Conservation (phyloP, 2,329 filamentous ascomycete genomes). For the Ophiostoma perfectum region DNA sequence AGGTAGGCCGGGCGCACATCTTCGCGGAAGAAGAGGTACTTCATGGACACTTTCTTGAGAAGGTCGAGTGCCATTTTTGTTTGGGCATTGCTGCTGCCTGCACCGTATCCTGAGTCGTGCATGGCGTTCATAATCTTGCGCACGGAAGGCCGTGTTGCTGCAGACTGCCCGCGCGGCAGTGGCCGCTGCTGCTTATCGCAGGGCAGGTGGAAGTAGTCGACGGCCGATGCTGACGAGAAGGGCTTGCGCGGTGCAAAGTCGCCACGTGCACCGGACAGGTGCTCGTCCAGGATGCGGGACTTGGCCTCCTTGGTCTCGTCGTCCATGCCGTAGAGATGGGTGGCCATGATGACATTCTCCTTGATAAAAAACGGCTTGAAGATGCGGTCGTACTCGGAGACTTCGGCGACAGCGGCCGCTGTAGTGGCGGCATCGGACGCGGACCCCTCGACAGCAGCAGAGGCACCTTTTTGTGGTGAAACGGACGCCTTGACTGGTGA, state of each 20-base stretch:
- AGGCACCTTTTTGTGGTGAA: slow-evolving; percentile 31
- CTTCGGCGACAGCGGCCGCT: slow-evolving; percentile 22
- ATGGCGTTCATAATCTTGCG: slow-evolving; percentile 52
- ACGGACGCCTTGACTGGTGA: background rate
- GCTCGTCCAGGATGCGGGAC: slow-evolving; percentile 48
- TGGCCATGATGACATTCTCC: slow-evolving; percentile 65
- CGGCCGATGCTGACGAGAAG: slow-evolving; percentile 38
- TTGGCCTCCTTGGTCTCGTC: slow-evolving; percentile 49
- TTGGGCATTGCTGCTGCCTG: slow-evolving; percentile 31
- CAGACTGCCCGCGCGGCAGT: slow-evolving; percentile 23
- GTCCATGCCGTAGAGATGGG: slow-evolving; percentile 53
- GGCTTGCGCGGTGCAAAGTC: slow-evolving; percentile 36
- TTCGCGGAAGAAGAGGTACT: slow-evolving; percentile 56
- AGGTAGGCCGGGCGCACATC: slow-evolving; percentile 66
- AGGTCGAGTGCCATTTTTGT: slow-evolving; percentile 36
- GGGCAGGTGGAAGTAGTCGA: slow-evolving; percentile 44
- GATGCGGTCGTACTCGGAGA: slow-evolving; percentile 57
- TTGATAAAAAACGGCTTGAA: slow-evolving; percentile 82
- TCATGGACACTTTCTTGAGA: slow-evolving; percentile 55
- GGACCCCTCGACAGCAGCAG: slow-evolving; percentile 3
- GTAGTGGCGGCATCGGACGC: background rate
- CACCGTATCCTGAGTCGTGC: slow-evolving; percentile 34
- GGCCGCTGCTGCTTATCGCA: slow-evolving; percentile 26
- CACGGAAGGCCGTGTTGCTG: slow-evolving; percentile 42
- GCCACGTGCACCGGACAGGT: slow-evolving; percentile 43